Evolutionary conservation across 257 asterid genomes (phyloP).

Genomic region (Knoxia roxburghii): DNA sequence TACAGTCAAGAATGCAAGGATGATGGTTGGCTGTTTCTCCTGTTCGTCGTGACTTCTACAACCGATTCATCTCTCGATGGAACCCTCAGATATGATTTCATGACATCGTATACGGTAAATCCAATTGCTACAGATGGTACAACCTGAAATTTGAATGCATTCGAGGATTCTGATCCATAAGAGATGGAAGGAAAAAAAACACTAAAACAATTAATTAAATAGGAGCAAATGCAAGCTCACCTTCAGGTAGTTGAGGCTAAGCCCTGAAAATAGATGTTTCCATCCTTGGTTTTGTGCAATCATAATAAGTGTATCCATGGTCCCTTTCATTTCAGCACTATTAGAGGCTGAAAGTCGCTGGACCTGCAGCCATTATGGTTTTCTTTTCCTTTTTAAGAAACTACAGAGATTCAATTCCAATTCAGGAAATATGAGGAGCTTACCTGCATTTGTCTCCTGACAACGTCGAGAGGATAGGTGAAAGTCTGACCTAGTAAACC

Average conservation of each 20-base stretch:
- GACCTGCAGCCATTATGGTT: conserved; percentile 46
- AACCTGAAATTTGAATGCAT: conserved; percentile 42
- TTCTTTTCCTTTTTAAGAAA: neutral
- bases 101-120: conserved; percentile 69
- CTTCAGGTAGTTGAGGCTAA: conserved; percentile 92
- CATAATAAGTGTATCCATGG: conserved; percentile 50
- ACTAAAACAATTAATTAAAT: neutral
- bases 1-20: conserved; percentile 39
- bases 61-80: conserved; percentile 65
- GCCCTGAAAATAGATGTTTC: conserved; percentile 90
- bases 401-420: neutral
- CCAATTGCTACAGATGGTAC: conserved; percentile 97
- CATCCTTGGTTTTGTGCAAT: conserved; percentile 66
- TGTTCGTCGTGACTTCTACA: conserved; percentile 30
- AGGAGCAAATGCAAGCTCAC: conserved; percentile 22
- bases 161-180: conserved; percentile 4
- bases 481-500: conserved; percentile 92
- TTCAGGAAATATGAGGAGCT: conserved; percentile 10
- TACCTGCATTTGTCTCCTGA: conserved; percentile 97
- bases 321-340: conserved; percentile 46
- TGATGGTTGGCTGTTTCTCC: conserved; percentile 29
- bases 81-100: conserved; percentile 77
- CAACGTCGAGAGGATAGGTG: conserved; percentile 95
- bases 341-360: conserved; percentile 50
- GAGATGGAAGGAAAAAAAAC: neutral